Evolutionary conservation across 805 yeast species (phyloP), one percentile per base, ranked within the genome.

Genomic region (Clavispora asparagi): DNA sequence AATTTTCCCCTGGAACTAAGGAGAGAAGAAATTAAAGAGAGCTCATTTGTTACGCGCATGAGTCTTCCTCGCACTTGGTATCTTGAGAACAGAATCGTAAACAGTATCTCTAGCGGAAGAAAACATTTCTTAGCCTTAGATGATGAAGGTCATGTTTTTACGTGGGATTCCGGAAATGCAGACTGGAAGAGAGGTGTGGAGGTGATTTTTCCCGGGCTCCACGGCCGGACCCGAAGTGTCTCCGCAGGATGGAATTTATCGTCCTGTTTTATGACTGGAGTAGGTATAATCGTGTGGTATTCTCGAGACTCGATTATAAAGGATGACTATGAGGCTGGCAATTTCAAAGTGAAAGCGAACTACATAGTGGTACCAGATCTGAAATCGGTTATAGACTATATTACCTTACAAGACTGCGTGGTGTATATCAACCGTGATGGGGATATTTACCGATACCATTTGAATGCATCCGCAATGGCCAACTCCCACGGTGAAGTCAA

Each of bases 231-330:
- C 10, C 70, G 78, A 10, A 77, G 74, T 51, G 73, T 81, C 9
- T 70, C 72, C 11, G 83, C 87, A 14, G 94, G 92, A 0, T 85
- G 92, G 92, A 74, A 77, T 47, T 61, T 74, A 13, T 76, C 79
- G 43, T 77, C 79, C 37, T 78, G 78, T 17, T 67, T 72, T 41
- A 62, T 81, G 2, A 66, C 66, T 16, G 64, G 65, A 7, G 64
- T 74, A 40, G 89, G 91, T 0, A 59, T 86, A 25, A 71, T 82
- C 0, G 70, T 78, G 14, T 84, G 91, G 91, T 70, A 67, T 38
- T 42, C 58, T 1, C 55, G 79, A 39, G 61, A 45, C 2, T 30
- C 57, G 13, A 39, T 57, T 4, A 45, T 58, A 4, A 39, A 54
- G 36, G 62, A 57, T 25, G 52, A 58, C 26, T 52, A 44, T 40